Base-by-base conservation (phyloP, 2,329 filamentous ascomycete species). In the Coniochaeta sp. region DNA sequence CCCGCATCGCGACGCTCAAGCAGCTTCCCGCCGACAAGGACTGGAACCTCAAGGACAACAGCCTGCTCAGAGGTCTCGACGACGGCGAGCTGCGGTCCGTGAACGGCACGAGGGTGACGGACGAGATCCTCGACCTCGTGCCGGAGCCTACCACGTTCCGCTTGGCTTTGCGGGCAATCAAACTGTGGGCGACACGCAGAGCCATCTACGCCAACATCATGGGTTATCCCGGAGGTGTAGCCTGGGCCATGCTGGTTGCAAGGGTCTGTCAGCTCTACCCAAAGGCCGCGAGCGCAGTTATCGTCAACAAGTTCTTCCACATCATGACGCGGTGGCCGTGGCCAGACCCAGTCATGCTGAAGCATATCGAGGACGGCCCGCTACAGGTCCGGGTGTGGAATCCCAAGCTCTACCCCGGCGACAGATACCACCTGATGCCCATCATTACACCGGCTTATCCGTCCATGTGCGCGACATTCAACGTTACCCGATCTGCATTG, bases 361-460 rank as follows among this genome's bases (percentile, higher is more conserved):
- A 97, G 73, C 81, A 85, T 36, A 92, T 96, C 64, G 93, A 96
- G 71, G 89, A 89, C 65, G 90, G 89, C 0, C 87, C 89, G 22
- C 77, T 96, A 44, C 87, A 90, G 59, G 89, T 95, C 59, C 87
- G 90, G 68, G 89, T 96, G 61, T 99, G 95, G 93, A 98, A 99
- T 69, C 95, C 95, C 36, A 89, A 88, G 82, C 79, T 92, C 32
- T 96, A 96, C 72, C 86, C 86, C 62, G 84, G 85, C 59, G 95
- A 98, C 73, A 84, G 85, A 50, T 90, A 86, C 65, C 93, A 98
- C 73, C 79, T 97, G 58, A 99, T 99, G 95, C 95, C 95, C 30
- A 91, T 99, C 73, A 98, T 99, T 69, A 99, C 95, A 1, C 95
- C 95, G 1, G 93, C 95, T 1, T 98, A 97, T 72, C 95, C 95